Evolutionary conservation across 2,329 filamentous ascomycete genomes (phyloP).

Genomic region (Trichoderma afroharzianum): DNA sequence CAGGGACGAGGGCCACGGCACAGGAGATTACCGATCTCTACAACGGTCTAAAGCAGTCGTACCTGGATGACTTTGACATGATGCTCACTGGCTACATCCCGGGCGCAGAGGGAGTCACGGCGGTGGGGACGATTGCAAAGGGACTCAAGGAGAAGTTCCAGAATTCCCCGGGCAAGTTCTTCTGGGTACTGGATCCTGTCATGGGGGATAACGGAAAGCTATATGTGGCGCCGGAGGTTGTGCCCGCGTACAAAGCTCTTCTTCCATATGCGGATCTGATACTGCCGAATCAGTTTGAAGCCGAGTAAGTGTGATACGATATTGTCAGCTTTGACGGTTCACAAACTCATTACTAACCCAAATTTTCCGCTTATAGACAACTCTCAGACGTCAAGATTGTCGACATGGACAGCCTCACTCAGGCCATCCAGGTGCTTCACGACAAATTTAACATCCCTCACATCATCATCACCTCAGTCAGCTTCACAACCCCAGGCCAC

Average conservation of each 20-base stretch:
- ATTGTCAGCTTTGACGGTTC: not conserved
- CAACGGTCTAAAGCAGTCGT: conserved; percentile 75
- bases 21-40: conserved; percentile 82
- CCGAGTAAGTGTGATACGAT: conserved; percentile 61
- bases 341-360: not conserved
- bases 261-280: conserved; percentile 84
- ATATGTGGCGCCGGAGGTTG: conserved; percentile 87
- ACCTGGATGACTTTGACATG: conserved; percentile 86
- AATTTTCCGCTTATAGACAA: conserved; percentile 50
- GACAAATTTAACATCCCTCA: conserved; percentile 74
- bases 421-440: conserved; percentile 76
- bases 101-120: conserved; percentile 76
- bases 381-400: conserved; percentile 81
- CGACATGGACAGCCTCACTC: conserved; percentile 66
- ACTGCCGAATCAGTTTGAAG: conserved; percentile 94
- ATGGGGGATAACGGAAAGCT: conserved; percentile 95
- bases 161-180: conserved; percentile 70
- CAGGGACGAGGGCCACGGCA: conserved; percentile 76
- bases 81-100: conserved; percentile 94
- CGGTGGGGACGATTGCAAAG: conserved; percentile 77
- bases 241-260: conserved; percentile 82
- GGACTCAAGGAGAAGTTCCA: conserved; percentile 68
- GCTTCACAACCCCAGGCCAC: conserved; percentile 55
- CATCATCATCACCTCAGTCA: conserved; percentile 87
- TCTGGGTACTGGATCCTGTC: conserved; percentile 96